phyloP scores from a whole-genome alignment of 2,329 filamentous ascomycete genomes.

The Cladosporium cucumerinum region DNA sequence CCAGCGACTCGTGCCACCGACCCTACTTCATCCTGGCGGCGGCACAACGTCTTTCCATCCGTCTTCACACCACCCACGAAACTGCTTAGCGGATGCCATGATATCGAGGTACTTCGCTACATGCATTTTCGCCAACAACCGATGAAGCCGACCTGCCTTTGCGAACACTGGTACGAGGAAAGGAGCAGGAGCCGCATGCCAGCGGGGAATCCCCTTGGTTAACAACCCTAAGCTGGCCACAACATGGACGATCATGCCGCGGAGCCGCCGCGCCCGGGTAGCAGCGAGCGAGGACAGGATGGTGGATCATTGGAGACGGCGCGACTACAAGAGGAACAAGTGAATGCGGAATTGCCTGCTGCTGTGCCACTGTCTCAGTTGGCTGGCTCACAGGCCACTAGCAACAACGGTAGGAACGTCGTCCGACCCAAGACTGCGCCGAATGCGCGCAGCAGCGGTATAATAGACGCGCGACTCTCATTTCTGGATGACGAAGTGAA shows the following conservation, averaged over 20 bases:
- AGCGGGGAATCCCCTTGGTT: constrained; percentile 1
- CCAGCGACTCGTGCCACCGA: constrained; percentile 8
- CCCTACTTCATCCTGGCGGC: constrained; percentile 1
- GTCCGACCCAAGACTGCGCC: constrained; percentile 15
- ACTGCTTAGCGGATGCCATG: constrained; percentile 4
- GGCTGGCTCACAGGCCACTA: not conserved
- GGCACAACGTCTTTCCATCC: constrained; percentile 8
- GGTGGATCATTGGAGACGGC: not conserved
- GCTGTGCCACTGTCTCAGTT: not conserved
- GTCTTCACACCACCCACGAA: constrained; percentile 10
- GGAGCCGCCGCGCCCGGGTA: not conserved
- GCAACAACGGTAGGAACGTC: not conserved
- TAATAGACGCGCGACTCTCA: not conserved
- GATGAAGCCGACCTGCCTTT: not conserved
- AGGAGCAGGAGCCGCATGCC: constrained; percentile 1
- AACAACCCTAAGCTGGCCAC: not conserved
- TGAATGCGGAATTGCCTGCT: not conserved
- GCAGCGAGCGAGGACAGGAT: not conserved
- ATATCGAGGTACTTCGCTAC: not conserved
- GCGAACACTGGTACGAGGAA: not conserved
- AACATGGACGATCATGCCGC: constrained; percentile 12
- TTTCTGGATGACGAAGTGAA: constrained; percentile 26
- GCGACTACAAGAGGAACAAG: not conserved
- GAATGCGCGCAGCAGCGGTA: constrained; percentile 1
- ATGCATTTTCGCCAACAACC: not conserved